Evolutionary conservation across 2,329 filamentous ascomycete genomes (phyloP), one percentile per base, ranked within the genome.

Genomic region (Colletotrichum sp.): DNA sequence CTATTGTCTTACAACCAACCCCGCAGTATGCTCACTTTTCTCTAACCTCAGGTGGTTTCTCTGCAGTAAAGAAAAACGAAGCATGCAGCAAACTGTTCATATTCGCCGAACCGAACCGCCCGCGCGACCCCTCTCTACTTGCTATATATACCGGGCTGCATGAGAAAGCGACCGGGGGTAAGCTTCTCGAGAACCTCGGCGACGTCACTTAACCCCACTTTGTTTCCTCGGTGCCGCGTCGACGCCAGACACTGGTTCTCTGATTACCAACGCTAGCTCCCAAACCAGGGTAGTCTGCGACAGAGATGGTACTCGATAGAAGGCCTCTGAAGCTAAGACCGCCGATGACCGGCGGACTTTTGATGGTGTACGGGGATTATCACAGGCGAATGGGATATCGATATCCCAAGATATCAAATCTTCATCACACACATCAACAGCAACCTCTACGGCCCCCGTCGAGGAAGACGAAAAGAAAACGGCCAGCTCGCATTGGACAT

Each of bases 121-220:
- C 32, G 34, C 59, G 59, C 61, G 61, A n/a, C 32, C 61, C 34
- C 43, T 52, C 43, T 52, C 43, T 52, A 21, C 36, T 21, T 61
- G 34, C 34, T 61, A 61, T 68, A 69, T 73, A 61, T 63, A 63
- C 24, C 14, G 5, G 30, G 59, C 70, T 69, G 65, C 56, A 69
- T 38, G 24, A 55, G 10, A 32, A 43, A 68, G n/a, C 38, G 56
- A 38, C 65, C 24, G 43, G 26, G 56, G 71, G 24, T 48, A 16
- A 68, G 55, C 69, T 72, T 72, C 21, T 62, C 36, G 36, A 36
- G 24, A 16, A 62, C 36, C 28, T 73, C 28, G 14, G 56, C 65
- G 65, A 69, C 71, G 71, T 73, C 71, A 73, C 65, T 9, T 10
- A 14, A 24, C 65, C 65, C 71, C 71, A 73, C 71, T 32, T 69